Evolutionary conservation across 306 rosid species (phyloP).

Genomic region (Pterocarpus macrocarpus): DNA sequence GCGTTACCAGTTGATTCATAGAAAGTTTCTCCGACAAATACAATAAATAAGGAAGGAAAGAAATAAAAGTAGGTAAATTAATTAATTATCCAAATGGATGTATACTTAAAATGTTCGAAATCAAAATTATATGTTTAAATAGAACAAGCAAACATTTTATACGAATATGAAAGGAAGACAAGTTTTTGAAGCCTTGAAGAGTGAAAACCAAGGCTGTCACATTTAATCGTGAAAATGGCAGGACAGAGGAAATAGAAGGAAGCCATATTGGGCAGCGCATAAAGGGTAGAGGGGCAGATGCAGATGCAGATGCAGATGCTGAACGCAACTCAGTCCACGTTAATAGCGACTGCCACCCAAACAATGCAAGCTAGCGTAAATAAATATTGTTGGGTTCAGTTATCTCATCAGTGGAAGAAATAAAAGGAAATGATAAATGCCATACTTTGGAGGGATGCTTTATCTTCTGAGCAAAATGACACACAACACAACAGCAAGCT

Average conservation of each 20-base stretch:
- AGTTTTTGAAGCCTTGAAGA: neutral
- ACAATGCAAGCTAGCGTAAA: neutral
- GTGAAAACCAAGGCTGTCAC: slow-evolving; percentile 2
- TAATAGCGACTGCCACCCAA: slow-evolving; percentile 16
- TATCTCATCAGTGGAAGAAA: too few relatives aligned
- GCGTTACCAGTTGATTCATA: neutral
- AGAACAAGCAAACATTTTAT: neutral
- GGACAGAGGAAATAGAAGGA: slow-evolving; percentile 21
- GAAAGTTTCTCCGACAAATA: neutral
- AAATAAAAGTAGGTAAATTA: neutral
- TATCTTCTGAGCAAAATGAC: slow-evolving; percentile 45
- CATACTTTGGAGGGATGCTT: too few relatives aligned
- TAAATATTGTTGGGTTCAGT: too few relatives aligned
- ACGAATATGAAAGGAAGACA: neutral
- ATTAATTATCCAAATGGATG: neutral
- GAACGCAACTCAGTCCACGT: slow-evolving; percentile 35
- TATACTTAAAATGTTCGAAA: neutral
- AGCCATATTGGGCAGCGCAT: neutral
- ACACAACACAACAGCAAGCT: slow-evolving; percentile 37
- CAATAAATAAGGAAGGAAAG: too few relatives aligned
- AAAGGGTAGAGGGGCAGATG: neutral
- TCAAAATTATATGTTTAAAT: neutral
- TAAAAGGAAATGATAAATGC: too few relatives aligned
- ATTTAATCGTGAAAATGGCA: slow-evolving; percentile 47
- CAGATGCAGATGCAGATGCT: neutral